Evolutionary conservation across 129 eudicot species (phyloP).

Genomic region (Oenanthe sinensis): DNA sequence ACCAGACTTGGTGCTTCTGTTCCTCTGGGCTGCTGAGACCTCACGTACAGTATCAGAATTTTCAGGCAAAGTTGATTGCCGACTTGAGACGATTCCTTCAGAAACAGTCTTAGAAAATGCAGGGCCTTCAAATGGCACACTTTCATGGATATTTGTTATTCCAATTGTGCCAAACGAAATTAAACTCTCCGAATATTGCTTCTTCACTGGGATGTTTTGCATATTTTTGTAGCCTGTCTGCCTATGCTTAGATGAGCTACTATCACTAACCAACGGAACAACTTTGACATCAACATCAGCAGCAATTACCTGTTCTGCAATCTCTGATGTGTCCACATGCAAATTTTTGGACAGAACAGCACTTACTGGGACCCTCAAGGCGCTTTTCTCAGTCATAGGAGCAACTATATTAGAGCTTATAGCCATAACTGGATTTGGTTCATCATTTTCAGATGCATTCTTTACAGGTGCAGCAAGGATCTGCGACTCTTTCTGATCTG

Average conservation of each 20-base stretch:
- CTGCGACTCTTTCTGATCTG: conserved; percentile 23
- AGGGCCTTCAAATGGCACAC: conserved; percentile 11
- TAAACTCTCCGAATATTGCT: conserved; percentile 27
- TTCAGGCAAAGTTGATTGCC: conserved; percentile 14
- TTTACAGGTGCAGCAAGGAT: conserved; percentile 21
- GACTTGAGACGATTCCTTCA: conserved; percentile 19
- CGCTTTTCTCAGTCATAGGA: conserved; percentile 17
- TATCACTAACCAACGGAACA: conserved; percentile 32
- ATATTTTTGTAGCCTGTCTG: conserved; percentile 42
- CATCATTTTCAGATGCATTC: conserved; percentile 14
- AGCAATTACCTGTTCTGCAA: conserved; percentile 20
- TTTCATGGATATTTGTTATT: conserved; percentile 16
- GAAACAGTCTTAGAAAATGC: conserved; percentile 20
- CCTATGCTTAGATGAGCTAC: conserved; percentile 36
- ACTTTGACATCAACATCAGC: conserved; percentile 30
- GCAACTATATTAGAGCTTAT: conserved; percentile 22
- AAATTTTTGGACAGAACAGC: conserved; percentile 9
- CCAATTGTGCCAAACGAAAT: conserved; percentile 22
- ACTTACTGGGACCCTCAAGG: conserved; percentile 9
- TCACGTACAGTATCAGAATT: conserved; percentile 21
- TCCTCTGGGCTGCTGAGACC: conserved; percentile 35
- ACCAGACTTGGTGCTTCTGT: conserved; percentile 41
- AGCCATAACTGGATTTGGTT: conserved; percentile 15
- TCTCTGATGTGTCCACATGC: conserved; percentile 14
- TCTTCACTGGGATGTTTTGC: conserved; percentile 34